Conservation (phyloP, 1,284 basidiomycete species). For the Xanthoconium separans region DNA sequence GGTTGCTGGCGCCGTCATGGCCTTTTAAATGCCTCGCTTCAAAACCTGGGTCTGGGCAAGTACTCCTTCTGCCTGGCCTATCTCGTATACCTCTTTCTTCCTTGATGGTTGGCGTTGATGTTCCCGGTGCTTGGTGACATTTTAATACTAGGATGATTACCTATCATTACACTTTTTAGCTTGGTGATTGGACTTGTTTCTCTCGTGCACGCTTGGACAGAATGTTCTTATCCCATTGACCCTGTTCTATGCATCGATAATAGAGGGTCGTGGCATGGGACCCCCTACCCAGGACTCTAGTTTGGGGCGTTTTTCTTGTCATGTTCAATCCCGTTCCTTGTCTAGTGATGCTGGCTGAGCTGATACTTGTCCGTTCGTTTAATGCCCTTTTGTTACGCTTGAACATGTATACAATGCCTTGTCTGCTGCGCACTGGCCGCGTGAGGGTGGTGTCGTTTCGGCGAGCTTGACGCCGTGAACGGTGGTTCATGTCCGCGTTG, state of each 20-base stretch:
- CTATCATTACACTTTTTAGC: conserved; percentile 7
- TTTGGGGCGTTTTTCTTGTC: neutral
- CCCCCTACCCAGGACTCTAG: neutral
- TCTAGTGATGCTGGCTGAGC: neutral
- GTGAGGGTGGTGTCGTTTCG: no score
- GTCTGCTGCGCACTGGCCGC: no score
- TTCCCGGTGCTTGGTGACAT: conserved; percentile 6
- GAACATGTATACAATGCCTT: neutral
- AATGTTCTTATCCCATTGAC: conserved; percentile 4
- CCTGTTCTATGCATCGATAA: neutral
- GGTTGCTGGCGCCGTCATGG: conserved; percentile 41
- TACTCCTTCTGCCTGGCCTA: neutral
- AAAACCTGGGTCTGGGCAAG: neutral
- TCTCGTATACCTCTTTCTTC: conserved; percentile 18
- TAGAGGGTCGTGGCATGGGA: neutral
- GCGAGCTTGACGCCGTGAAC: no score
- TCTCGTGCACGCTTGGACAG: conserved; percentile 18
- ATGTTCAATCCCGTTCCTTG: neutral
- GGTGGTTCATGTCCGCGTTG: no score
- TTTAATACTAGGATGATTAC: conserved; percentile 17
- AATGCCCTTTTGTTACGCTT: neutral
- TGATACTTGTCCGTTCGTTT: conserved; percentile 4
- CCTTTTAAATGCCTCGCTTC: conserved; percentile 34
- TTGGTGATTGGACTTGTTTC: conserved; percentile 11
- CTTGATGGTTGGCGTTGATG: conserved; percentile 6